Percentiles rank a stretch among this genome's conserved stretches.
These are phyloP conservation scores for Pelargonium myrrhifolium DNA, from an alignment of 441 rosid genomes.

Conservation along the genomic window DNA sequence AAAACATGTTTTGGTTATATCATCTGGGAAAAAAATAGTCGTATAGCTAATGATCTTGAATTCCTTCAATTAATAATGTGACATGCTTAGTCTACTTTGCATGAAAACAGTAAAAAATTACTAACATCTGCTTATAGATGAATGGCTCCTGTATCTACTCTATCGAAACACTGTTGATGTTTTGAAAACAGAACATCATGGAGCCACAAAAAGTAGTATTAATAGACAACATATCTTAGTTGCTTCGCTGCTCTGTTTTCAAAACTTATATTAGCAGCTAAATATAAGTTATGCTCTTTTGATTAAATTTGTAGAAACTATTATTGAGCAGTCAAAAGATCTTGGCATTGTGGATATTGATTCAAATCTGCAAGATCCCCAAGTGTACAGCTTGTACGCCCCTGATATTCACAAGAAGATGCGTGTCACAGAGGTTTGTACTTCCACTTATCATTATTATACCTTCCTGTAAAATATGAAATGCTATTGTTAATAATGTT, in stretches of 20 bases:
- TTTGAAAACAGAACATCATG: conserved; percentile 5
- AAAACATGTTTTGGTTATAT: conserved; percentile 3
- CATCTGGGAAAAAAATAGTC: not conserved
- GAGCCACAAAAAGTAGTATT: conserved; percentile 10
- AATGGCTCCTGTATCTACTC: not conserved
- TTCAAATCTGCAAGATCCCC: conserved; percentile 59
- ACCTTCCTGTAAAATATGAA: too few relatives aligned
- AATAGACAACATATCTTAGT: not conserved
- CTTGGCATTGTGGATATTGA: conserved; percentile 57
- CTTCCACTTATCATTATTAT: conserved; percentile 2
- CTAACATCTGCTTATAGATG: not conserved
- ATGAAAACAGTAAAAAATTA: not conserved
- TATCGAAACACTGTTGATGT: not conserved
- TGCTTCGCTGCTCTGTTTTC: conserved; percentile 4
- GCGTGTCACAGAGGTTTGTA: conserved; percentile 69
- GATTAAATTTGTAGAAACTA: conserved; percentile 42
- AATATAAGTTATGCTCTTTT: conserved; percentile 5
- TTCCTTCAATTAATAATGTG: not conserved
- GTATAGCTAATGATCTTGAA: not conserved
- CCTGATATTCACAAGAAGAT: conserved; percentile 53
- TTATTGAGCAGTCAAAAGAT: conserved; percentile 27
- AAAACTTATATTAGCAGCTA: conserved; percentile 6
- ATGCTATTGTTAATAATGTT: not conserved
- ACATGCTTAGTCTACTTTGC: not conserved
- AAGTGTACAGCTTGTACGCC: conserved; percentile 62